A percentile compares a stretch with the other conserved stretches of the same genome.
phyloP scores from a whole-genome alignment of 2,329 filamentous ascomycete genomes.

The Ceratocystiopsis minuta region DNA sequence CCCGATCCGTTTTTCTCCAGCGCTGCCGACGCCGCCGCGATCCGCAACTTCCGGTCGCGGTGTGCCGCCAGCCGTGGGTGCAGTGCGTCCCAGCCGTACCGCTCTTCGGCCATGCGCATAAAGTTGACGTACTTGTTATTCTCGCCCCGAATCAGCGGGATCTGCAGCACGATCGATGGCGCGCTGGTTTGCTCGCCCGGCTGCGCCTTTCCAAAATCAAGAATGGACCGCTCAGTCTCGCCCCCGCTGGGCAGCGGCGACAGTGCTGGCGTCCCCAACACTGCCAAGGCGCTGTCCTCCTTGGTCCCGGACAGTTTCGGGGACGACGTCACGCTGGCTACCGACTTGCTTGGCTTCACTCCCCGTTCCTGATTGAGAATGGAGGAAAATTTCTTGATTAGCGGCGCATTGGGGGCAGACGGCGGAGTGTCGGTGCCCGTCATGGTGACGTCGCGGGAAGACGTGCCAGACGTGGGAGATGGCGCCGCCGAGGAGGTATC shows the following conservation, averaged over 20 bases:
- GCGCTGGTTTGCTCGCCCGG: conserved; percentile 40
- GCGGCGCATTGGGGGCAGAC: conserved; percentile 7
- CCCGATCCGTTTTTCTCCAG: conserved; percentile 57
- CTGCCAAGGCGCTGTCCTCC: conserved; percentile 14
- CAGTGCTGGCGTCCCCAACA: too few relatives aligned
- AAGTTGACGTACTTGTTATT: conserved; percentile 92
- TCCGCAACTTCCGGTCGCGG: conserved; percentile 69
- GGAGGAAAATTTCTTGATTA: conserved; percentile 27
- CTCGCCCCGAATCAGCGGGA: conserved; percentile 55
- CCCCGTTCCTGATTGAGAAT: conserved; percentile 25
- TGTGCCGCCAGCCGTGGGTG: conserved; percentile 83
- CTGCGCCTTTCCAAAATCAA: conserved; percentile 41
- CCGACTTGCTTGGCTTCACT: conserved; percentile 20
- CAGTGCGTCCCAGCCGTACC: conserved; percentile 84
- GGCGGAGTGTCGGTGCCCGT: conserved; percentile 5
- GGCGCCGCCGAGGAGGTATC: background rate
- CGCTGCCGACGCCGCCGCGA: conserved; percentile 74
- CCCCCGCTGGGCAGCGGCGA: conserved; percentile 14
- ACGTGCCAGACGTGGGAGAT: conserved; percentile 6
- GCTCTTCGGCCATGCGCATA: conserved; percentile 78
- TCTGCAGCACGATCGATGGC: conserved; percentile 68
- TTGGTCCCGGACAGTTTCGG: conserved; percentile 33
- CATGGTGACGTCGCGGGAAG: conserved; percentile 12
- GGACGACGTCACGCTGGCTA: conserved; percentile 21
- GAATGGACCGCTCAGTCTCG: conserved; percentile 32